Conservation (phyloP, 768 basidiomycete genomes). For the Termitomyces sp. region DNA sequence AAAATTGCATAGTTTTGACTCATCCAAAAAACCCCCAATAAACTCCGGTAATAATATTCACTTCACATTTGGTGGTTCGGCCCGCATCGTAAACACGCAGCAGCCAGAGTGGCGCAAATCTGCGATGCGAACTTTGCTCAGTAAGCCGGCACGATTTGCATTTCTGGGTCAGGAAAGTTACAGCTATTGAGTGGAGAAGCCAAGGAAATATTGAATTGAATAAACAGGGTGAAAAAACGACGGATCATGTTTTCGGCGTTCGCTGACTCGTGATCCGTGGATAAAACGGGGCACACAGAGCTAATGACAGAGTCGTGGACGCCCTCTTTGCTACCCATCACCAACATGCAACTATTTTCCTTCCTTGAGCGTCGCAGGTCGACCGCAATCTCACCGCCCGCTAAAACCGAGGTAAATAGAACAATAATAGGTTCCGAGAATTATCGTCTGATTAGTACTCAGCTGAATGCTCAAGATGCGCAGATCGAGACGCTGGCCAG, state of each 20-base stretch:
- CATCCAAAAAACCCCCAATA: no score
- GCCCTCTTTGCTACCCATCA: not conserved
- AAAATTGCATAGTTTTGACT: no score
- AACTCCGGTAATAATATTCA: no score
- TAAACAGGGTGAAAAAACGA: conserved; percentile 1
- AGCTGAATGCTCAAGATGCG: not conserved
- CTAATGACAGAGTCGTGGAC: not conserved
- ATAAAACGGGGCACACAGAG: conserved; percentile 1
- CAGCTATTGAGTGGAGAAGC: not conserved
- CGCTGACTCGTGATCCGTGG: conserved; percentile 1
- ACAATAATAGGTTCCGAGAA: not conserved
- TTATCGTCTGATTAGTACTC: not conserved
- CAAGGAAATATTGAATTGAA: not conserved
- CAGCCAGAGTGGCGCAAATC: not conserved
- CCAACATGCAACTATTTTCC: conserved; percentile 11
- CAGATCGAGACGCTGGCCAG: not conserved
- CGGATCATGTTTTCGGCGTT: conserved; percentile 11
- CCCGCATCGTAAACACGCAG: no score
- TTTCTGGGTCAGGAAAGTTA: no score
- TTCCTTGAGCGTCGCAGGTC: conserved; percentile 14
- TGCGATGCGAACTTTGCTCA: no score
- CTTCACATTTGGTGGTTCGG: no score
- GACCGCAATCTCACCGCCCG: not conserved
- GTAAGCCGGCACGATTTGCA: not conserved
- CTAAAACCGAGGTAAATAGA: conserved; percentile 4